A percentile compares a stretch with the other conserved stretches of the same genome.
phyloP scores from a whole-genome alignment of 2,329 filamentous ascomycete species.

The Pseudocercospora ulei region DNA sequence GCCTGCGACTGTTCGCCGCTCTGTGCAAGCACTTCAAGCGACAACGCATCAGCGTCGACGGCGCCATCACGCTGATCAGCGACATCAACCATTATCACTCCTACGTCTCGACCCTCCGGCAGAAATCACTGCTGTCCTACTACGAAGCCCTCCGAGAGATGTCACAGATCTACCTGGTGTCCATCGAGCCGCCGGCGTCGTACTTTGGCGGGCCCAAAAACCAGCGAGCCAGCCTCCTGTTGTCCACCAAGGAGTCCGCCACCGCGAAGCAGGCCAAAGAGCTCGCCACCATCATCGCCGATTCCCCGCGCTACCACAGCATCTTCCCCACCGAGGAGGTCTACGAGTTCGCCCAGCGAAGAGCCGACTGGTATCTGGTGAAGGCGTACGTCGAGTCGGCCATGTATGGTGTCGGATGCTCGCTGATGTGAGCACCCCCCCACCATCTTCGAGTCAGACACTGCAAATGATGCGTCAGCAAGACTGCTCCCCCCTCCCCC shows the following conservation, averaged over 20 bases:
- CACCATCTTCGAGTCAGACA: background rate
- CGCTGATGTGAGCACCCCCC: constrained; percentile 55
- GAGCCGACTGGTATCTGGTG: constrained; percentile 92
- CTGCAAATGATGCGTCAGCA: too few species aligned
- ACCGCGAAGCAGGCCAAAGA: constrained; percentile 76
- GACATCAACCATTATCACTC: constrained; percentile 92
- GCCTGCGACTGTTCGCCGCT: constrained; percentile 78
- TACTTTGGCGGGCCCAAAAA: constrained; percentile 24
- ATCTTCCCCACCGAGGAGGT: constrained; percentile 94
- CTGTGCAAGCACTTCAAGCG: constrained; percentile 97
- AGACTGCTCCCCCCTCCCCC: too few species aligned
- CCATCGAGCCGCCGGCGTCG: constrained; percentile 31
- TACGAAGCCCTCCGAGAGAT: constrained; percentile 86
- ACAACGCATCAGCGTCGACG: constrained; percentile 80
- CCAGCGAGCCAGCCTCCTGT: constrained; percentile 26
- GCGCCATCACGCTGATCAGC: constrained; percentile 83
- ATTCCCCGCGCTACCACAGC: constrained; percentile 77
- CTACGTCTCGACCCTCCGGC: constrained; percentile 71
- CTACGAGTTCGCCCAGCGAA: constrained; percentile 87
- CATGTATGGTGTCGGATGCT: constrained; percentile 92
- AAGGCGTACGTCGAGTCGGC: constrained; percentile 81
- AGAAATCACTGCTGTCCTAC: constrained; percentile 75
- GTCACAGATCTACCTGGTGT: constrained; percentile 90
- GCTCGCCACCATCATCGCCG: constrained; percentile 88
- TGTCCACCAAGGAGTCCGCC: constrained; percentile 23